phyloP scores from a whole-genome alignment of 2,329 filamentous ascomycete genomes.

The Xylariomycetidae sp. region DNA sequence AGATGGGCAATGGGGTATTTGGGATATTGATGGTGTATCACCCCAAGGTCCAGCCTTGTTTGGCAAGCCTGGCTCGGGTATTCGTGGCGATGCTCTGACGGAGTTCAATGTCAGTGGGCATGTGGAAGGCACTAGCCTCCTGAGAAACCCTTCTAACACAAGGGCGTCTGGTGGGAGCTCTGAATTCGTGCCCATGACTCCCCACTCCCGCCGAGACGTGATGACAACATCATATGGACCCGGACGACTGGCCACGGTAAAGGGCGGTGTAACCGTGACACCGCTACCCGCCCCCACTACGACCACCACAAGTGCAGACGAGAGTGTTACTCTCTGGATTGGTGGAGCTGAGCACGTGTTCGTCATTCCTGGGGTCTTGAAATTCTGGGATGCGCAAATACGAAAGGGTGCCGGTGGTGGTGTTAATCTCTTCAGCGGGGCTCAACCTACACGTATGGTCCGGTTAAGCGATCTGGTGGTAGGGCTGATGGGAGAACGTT shows the following conservation, averaged over 20 bases:
- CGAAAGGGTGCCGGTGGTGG: constrained; percentile 46
- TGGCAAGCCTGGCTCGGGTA: constrained; percentile 45
- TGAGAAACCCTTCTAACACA: constrained; percentile 40
- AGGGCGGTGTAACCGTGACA: constrained; percentile 48
- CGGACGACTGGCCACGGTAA: constrained; percentile 47
- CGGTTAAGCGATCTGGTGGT: constrained; percentile 48
- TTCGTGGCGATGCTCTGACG: constrained; percentile 55
- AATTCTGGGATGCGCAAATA: constrained; percentile 57
- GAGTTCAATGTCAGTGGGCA: constrained; percentile 55
- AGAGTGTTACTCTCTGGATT: constrained; percentile 54
- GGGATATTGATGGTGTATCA: constrained; percentile 58
- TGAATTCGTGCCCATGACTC: constrained; percentile 62
- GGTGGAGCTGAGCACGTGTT: constrained; percentile 53
- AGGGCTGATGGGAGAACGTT: constrained; percentile 54
- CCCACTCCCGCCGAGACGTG: constrained; percentile 53
- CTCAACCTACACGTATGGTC: constrained; percentile 51
- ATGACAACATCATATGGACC: constrained; percentile 41
- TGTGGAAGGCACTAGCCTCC: constrained; percentile 54
- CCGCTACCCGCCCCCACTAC: constrained; percentile 39
- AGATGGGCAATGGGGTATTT: constrained; percentile 64
- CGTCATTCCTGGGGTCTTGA: constrained; percentile 49
- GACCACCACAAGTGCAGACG: constrained; percentile 42
- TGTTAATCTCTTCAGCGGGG: constrained; percentile 51
- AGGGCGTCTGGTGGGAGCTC: constrained; percentile 31
- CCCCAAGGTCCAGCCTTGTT: constrained; percentile 43